Conservation (phyloP, 352 stramenopile genomes). For the Thraustotheca clavata region DNA sequence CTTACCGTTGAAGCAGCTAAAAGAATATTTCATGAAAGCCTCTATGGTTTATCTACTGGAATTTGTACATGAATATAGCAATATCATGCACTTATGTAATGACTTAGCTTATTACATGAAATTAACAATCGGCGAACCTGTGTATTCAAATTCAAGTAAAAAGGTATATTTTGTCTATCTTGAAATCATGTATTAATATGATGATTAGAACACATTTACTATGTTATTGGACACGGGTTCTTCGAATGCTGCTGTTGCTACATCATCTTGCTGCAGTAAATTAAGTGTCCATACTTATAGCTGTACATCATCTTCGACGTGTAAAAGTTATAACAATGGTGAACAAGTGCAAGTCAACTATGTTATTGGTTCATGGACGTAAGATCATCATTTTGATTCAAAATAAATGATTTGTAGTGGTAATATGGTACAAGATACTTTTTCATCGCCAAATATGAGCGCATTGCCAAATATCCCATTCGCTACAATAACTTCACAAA, state of each 20-base stretch:
- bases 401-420: conserved; percentile 20
- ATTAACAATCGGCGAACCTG: conserved; percentile 35
- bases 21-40: conserved; percentile 49
- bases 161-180: background rate
- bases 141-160: conserved; percentile 24
- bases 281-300: conserved; percentile 57
- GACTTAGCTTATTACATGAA: conserved; percentile 44
- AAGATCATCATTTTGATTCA: background rate
- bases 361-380: conserved; percentile 60
- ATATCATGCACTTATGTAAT: background rate
- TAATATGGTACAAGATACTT: conserved; percentile 51
- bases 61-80: conserved; percentile 28
- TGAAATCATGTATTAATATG: background rate
- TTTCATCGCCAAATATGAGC: conserved; percentile 47
- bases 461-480: conserved; percentile 44
- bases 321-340: conserved; percentile 27
- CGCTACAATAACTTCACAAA: conserved; percentile 42
- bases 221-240: conserved; percentile 72
- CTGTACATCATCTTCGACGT: conserved; percentile 55
- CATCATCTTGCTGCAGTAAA: conserved; percentile 57
- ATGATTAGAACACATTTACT: conserved; percentile 50
- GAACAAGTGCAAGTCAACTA: conserved; percentile 56
- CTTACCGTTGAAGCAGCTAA: too few relatives aligned
- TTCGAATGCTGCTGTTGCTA: conserved; percentile 71
- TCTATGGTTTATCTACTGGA: conserved; percentile 59